Conservation (phyloP, 805 yeast species). For the Pichia thaimueangensis region DNA sequence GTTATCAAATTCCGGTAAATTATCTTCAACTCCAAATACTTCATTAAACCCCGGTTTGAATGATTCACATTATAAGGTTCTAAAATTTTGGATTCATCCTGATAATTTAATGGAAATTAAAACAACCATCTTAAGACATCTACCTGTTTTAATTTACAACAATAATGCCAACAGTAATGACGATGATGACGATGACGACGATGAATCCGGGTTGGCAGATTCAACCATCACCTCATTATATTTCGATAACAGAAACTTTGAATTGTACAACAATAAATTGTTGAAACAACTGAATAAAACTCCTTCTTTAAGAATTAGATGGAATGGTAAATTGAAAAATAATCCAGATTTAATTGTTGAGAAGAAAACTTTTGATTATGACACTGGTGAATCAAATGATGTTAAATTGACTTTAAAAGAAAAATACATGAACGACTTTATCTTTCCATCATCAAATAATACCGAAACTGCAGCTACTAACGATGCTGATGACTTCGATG, state of each 20-base stretch:
- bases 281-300: constrained; percentile 53
- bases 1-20: constrained; percentile 35
- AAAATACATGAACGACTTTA: constrained; percentile 70
- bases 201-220: constrained; percentile 50
- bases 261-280: constrained; percentile 78
- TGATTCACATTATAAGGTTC: constrained; percentile 43
- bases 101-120: constrained; percentile 96
- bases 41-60: constrained; percentile 14
- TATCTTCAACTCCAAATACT: constrained; percentile 30
- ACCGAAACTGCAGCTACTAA: constrained; percentile 20
- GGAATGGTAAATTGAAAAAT: constrained; percentile 80
- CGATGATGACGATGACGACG: constrained; percentile 43
- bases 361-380: constrained; percentile 63
- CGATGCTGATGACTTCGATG: constrained; percentile 36
- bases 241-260: constrained; percentile 79
- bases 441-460: constrained; percentile 25
- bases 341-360: constrained; percentile 78
- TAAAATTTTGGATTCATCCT: constrained; percentile 95
- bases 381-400: constrained; percentile 40
- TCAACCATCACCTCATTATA: constrained; percentile 83
- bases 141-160: constrained; percentile 81
- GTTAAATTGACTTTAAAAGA: constrained; percentile 68
- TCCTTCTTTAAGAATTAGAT: constrained; percentile 77
- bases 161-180: constrained; percentile 41
- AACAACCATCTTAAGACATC: constrained; percentile 86